Percentiles rank a stretch among this genome's conserved stretches.
Evolutionary conservation across 2,329 filamentous ascomycete species (phyloP).

Genomic region (Aspergillus unguis): DNA sequence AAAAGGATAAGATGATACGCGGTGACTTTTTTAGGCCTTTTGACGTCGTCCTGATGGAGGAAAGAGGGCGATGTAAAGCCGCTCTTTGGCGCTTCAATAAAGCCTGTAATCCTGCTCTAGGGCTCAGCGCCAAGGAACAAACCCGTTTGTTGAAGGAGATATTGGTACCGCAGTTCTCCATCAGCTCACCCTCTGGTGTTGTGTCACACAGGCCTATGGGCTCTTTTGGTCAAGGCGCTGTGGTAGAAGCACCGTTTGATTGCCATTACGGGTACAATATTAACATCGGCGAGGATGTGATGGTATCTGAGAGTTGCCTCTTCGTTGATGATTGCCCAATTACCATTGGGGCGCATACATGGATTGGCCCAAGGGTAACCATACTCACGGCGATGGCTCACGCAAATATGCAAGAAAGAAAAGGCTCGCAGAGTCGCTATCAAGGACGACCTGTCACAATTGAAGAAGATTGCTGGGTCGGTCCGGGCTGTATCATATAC

Average conservation of each 20-base stretch:
- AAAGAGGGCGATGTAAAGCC: slow-evolving; percentile 78
- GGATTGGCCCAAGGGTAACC: slow-evolving; percentile 78
- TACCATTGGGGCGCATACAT: slow-evolving; percentile 67
- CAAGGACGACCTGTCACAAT: slow-evolving; percentile 70
- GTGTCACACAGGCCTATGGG: slow-evolving; percentile 53
- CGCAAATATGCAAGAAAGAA: slow-evolving; percentile 68
- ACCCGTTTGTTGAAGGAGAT: slow-evolving; percentile 39
- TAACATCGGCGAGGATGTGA: slow-evolving; percentile 76
- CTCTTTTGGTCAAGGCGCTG: slow-evolving; percentile 68
- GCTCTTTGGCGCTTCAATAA: slow-evolving; percentile 86
- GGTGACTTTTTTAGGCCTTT: slow-evolving; percentile 78
- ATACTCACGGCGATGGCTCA: slow-evolving; percentile 74
- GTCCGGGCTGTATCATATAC: slow-evolving; percentile 58
- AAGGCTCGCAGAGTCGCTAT: slow-evolving; percentile 70
- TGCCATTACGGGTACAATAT: slow-evolving; percentile 98
- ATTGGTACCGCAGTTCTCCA: slow-evolving; percentile 32
- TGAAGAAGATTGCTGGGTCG: slow-evolving; percentile 68
- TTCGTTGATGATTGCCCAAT: slow-evolving; percentile 85
- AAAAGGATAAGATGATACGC: slow-evolving; percentile 87
- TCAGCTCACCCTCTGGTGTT: slow-evolving; percentile 52
- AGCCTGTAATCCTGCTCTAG: slow-evolving; percentile 69
- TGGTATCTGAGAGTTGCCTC: slow-evolving; percentile 77
- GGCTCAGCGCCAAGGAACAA: slow-evolving; percentile 56
- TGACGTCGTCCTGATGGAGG: slow-evolving; percentile 71
- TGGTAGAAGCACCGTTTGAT: slow-evolving; percentile 82